Evolutionary conservation across 257 asterid species (phyloP).

Genomic region (Gentiana straminea): DNA sequence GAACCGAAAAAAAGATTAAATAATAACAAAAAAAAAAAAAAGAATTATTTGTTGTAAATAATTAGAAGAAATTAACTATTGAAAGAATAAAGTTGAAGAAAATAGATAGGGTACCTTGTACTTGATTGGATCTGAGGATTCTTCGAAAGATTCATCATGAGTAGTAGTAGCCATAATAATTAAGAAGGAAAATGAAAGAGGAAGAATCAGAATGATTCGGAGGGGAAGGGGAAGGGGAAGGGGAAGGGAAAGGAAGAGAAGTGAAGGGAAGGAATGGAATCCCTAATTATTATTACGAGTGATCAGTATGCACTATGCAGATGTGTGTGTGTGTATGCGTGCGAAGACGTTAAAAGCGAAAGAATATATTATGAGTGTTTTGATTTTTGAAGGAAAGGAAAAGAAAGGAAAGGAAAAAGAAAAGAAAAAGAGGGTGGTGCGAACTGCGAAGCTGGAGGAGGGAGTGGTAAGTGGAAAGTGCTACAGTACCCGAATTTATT

Average conservation of each 20-base stretch:
- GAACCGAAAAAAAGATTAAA: not conserved
- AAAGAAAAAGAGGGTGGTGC: no score
- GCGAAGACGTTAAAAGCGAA: not conserved
- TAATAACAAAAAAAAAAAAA: no score
- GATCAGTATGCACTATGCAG: no score
- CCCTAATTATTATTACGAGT: no score
- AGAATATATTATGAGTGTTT: slow-evolving; percentile 7
- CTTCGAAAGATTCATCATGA: slow-evolving; percentile 13
- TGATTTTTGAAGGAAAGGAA: slow-evolving; percentile 7
- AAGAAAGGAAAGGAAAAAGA: not conserved
- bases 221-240: not conserved
- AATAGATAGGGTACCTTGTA: slow-evolving; percentile 22
- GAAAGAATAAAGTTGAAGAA: not conserved
- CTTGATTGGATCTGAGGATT: slow-evolving; percentile 17
- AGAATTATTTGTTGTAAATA: not conserved
- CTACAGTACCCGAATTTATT: no score
- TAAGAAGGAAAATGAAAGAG: no score
- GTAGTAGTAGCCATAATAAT: slow-evolving; percentile 43
- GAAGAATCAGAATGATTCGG: no score
- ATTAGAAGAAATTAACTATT: not conserved
- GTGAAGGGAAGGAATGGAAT: not conserved
- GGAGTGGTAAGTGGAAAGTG: no score
- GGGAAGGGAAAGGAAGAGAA: no score
- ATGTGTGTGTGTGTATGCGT: not conserved
- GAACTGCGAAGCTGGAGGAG: no score